Evolutionary conservation across 2,329 filamentous ascomycete genomes (phyloP).

Genomic region (Venturia oleaginea): DNA sequence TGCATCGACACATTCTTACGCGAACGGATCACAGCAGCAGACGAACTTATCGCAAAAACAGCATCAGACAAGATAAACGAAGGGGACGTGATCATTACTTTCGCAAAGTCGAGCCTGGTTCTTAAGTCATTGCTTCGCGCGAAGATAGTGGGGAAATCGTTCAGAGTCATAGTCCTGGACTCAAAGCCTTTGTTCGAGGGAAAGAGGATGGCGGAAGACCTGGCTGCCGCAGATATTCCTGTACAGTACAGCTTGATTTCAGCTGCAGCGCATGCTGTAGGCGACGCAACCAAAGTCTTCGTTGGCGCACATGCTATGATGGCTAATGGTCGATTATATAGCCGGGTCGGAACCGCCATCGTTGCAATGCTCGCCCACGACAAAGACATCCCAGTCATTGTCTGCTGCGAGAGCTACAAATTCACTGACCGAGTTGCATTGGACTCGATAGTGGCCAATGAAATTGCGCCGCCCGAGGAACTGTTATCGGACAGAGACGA

Average conservation of each 20-base stretch:
- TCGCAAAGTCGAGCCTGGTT: conserved; percentile 76
- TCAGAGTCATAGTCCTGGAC: conserved; percentile 80
- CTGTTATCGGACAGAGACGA: conserved; percentile 30
- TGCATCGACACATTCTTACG: conserved; percentile 84
- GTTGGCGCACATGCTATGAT: conserved; percentile 92
- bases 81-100: conserved; percentile 78
- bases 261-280: conserved; percentile 65
- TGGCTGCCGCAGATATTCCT: conserved; percentile 57
- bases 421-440: conserved; percentile 84
- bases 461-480: conserved; percentile 71
- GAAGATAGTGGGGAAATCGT: conserved; percentile 57
- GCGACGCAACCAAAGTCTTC: conserved; percentile 63
- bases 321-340: conserved; percentile 86
- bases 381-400: conserved; percentile 69
- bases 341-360: conserved; percentile 75
- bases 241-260: conserved; percentile 78
- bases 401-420: conserved; percentile 91
- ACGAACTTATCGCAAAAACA: conserved; percentile 72
- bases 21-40: conserved; percentile 80
- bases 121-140: conserved; percentile 73
- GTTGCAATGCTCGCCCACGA: conserved; percentile 76
- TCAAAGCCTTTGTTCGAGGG: conserved; percentile 62
- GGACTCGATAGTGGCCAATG: conserved; percentile 89
- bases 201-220: conserved; percentile 59
- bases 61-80: conserved; percentile 67